Evolutionary conservation across 371 early-diverging fungal species (phyloP).

Genomic region (Syncephalastrum racemosum): DNA sequence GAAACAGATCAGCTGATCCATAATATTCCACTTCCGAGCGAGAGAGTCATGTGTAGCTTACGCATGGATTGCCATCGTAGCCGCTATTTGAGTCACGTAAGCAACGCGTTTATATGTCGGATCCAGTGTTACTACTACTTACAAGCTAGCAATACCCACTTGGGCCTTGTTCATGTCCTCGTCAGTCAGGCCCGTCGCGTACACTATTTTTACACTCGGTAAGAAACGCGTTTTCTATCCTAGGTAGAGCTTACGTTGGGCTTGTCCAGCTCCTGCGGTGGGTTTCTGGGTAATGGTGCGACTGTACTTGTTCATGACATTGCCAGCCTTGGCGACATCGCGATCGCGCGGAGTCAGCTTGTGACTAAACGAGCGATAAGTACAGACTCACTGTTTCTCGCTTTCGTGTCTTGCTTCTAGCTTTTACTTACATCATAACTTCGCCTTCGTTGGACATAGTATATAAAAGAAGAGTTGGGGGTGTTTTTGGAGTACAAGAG

Average conservation of each 20-base stretch:
- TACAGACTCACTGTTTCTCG: too few species aligned
- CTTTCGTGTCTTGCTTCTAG: too few species aligned
- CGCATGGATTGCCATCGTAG: constrained; percentile 98
- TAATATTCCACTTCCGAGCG: too few species aligned
- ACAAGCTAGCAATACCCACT: constrained; percentile 93
- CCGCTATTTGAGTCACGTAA: constrained; percentile 54
- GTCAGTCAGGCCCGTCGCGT: constrained; percentile 87
- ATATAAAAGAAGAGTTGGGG: too few species aligned
- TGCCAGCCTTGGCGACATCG: constrained; percentile 16
- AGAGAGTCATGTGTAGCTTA: too few species aligned
- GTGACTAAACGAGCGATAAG: constrained; percentile 17
- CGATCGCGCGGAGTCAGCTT: constrained; percentile 38
- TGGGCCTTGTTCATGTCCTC: constrained; percentile 85
- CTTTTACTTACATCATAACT: too few species aligned
- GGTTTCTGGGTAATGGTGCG: constrained; percentile 86
- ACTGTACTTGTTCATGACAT: constrained; percentile 72
- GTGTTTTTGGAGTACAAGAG: too few species aligned
- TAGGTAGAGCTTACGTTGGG: constrained; percentile 78
- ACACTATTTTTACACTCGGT: constrained; percentile 53
- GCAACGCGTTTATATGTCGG: constrained; percentile 7
- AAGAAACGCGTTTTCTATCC: constrained; percentile 72
- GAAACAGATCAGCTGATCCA: too few species aligned
- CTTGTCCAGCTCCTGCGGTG: constrained; percentile 92
- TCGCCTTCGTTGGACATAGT: too few species aligned
- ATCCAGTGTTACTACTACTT: constrained; percentile 28